Conservation (phyloP, 768 basidiomycete species). For the Tylopilus rubrobrunneus region DNA sequence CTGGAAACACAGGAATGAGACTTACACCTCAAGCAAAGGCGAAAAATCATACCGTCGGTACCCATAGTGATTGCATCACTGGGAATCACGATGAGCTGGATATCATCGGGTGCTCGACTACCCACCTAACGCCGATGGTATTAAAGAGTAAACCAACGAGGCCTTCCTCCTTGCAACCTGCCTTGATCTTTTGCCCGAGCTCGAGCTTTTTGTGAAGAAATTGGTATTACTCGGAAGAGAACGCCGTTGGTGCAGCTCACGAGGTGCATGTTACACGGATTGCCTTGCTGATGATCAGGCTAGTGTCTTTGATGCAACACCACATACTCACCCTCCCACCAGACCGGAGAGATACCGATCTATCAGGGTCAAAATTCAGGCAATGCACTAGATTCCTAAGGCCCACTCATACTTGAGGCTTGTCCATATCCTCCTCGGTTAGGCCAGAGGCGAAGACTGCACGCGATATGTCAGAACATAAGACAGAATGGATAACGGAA, state of each 20-base stretch:
- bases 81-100: background rate
- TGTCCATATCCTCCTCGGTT: constrained; percentile 76
- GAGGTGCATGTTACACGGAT: constrained; percentile 83
- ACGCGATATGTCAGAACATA: background rate
- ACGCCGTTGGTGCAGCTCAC: constrained; percentile 36
- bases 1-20: constrained; percentile 33
- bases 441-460: constrained; percentile 74
- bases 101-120: background rate
- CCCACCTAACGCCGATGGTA: constrained; percentile 78
- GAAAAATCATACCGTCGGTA: constrained; percentile 60
- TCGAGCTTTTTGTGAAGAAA: constrained; percentile 52
- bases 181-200: constrained; percentile 74
- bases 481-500: background rate
- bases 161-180: constrained; percentile 77
- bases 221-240: constrained; percentile 1
- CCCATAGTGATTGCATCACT: constrained; percentile 91
- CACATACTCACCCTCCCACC: constrained; percentile 75
- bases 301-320: background rate
- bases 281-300: constrained; percentile 43
- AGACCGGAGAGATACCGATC: constrained; percentile 86
- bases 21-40: background rate
- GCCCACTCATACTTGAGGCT: constrained; percentile 60
- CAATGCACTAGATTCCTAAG: background rate
- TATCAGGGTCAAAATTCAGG: constrained; percentile 27
- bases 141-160: constrained; percentile 82